Conservation (phyloP, 176 grass and related monocot species). For the Ensete ventricosum region DNA sequence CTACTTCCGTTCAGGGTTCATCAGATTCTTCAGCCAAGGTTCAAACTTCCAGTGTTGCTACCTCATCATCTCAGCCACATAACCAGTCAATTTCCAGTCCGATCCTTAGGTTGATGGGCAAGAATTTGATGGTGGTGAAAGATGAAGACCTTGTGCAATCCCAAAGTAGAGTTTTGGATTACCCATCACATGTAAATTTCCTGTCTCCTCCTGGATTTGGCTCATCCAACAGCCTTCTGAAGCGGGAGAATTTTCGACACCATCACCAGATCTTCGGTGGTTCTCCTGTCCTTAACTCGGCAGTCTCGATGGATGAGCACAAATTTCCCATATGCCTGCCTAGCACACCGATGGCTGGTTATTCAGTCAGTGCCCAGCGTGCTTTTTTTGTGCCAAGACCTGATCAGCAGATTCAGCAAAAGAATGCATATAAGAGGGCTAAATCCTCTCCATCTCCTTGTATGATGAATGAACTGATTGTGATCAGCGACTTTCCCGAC, state of each 20-base stretch:
- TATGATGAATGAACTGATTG: conserved; percentile 61
- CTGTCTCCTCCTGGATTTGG: conserved; percentile 26
- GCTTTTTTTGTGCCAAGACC: conserved; percentile 24
- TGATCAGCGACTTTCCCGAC: conserved; percentile 53
- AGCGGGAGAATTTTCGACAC: conserved; percentile 1
- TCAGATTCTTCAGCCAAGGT: conserved; percentile 24
- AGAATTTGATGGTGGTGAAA: conserved; percentile 86
- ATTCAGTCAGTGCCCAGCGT: conserved; percentile 24
- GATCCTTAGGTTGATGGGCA: conserved; percentile 80
- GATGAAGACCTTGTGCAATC: conserved; percentile 54
- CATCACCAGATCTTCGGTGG: conserved; percentile 11
- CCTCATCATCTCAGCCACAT: conserved; percentile 35
- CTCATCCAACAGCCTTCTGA: conserved; percentile 26
- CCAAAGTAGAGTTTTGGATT: conserved; percentile 37
- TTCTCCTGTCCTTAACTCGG: conserved; percentile 33
- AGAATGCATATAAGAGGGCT: conserved; percentile 28
- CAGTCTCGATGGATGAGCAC: conserved; percentile 23
- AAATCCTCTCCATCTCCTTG: conserved; percentile 27
- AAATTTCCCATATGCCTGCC: conserved; percentile 21
- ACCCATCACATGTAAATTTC: conserved; percentile 33
- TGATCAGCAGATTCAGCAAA: conserved; percentile 31
- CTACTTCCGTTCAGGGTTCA: conserved; percentile 21
- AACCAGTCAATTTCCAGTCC: conserved; percentile 59
- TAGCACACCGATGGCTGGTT: conserved; percentile 22
- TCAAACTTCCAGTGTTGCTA: conserved; percentile 21